Evolutionary conservation across 2,329 filamentous ascomycete species (phyloP), one percentile per base, ranked within the genome.

Genomic region (Talaromyces albobiverticillius): DNA sequence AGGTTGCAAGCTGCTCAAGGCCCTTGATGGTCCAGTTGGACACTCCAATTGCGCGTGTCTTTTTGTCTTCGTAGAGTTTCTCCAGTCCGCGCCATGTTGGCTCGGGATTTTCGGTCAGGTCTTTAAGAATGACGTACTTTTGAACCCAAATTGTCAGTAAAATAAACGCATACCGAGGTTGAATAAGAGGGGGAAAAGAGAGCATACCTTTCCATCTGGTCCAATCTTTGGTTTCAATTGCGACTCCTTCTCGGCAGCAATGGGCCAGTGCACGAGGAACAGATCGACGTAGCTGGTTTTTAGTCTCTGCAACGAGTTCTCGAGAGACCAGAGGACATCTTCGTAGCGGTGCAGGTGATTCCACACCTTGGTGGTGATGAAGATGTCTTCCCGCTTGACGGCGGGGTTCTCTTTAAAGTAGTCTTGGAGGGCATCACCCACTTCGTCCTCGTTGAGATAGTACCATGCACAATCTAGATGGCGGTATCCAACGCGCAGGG

Each of bases 21-120:
- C 79, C 74, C 11, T 66, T 62, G n/a, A 79, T 77, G 51, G 74
- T 75, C 72, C 88, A 93, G 75, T 93, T 94, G 64, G 86, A 89
- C 13, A 94, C 85, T 49, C 89, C 89, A 61, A 94, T 90, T 53
- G 85, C 83, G 60, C 78, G 80, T 46, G 83, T 84, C 57, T 82
- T 82, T 58, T 87, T 87, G 1, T 82, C 80, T 11, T 71, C 67
- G 29, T 83, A 73, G 18, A 85, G 63, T 42, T 81, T 81, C 66
- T 85, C 79, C 77, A 92, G 84, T 26, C 82, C 82, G 64, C 88
- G 83, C 88, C 67, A 91, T 69, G 83, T 85, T 32, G 70, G 66
- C 59, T 75, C 70, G 46, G 80, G 84, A 76, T 88, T 85, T 65
- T 85, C 79, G 20, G 86, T 89, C 56, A 87, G 74, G 31, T 78